phyloP scores from a whole-genome alignment of 495 filamentous ascomycete species.

The Trypethelium eluteriae region DNA sequence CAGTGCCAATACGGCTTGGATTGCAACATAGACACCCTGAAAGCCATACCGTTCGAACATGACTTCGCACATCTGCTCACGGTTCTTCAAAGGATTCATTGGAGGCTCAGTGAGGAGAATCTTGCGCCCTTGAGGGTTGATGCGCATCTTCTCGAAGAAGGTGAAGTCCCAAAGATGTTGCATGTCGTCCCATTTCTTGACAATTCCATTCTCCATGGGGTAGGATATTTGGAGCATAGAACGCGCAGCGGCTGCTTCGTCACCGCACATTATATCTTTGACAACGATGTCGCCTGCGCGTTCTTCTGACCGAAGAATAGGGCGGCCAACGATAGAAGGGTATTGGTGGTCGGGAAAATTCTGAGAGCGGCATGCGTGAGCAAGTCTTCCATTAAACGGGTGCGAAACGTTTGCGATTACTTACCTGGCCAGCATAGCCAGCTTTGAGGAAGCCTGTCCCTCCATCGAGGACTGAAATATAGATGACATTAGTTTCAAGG shows the following conservation, averaged over 20 bases:
- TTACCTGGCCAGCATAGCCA: constrained; percentile 85
- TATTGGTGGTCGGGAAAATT: constrained; percentile 99
- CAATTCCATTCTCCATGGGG: constrained; percentile 99
- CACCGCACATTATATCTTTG: constrained; percentile 99
- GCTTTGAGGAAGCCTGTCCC: constrained; percentile 99
- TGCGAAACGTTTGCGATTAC: constrained; percentile 18
- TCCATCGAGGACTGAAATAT: constrained; percentile 83
- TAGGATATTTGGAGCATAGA: constrained; percentile 97
- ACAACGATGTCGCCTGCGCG: constrained; percentile 67
- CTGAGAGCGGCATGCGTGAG: constrained; percentile 35
- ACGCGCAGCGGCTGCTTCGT: constrained; percentile 90
- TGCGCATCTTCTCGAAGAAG: constrained; percentile 90
- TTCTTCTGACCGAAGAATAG: constrained; percentile 94
- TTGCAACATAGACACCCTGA: constrained; percentile 95
- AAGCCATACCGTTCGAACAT: constrained; percentile 98
- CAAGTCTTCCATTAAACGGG: not conserved
- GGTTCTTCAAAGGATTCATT: constrained; percentile 92
- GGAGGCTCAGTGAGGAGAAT: constrained; percentile 97
- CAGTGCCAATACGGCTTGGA: constrained; percentile 92
- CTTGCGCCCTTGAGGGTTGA: constrained; percentile 87
- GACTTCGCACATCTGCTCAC: constrained; percentile 94
- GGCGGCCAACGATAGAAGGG: constrained; percentile 95
- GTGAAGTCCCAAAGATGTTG: constrained; percentile 99
- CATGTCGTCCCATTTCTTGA: constrained; percentile 99
- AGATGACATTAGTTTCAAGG: constrained; percentile 27